Conservation (phyloP, 495 filamentous ascomycete species). For the Pyrenula aspistea region DNA sequence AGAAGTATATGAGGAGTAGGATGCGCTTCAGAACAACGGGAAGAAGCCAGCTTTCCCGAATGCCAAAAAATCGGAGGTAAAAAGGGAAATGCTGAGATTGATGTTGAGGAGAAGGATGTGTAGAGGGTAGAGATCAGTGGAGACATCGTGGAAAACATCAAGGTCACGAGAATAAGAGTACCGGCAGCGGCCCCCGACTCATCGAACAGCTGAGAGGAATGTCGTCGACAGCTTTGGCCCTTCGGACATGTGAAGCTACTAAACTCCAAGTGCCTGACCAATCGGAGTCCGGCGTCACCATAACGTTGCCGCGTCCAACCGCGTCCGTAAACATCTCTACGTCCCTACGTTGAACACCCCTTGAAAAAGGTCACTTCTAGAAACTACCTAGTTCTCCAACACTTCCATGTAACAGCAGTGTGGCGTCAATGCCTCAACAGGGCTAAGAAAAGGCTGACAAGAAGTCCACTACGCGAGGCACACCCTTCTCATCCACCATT, state of each 20-base stretch:
- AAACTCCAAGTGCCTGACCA: not conserved
- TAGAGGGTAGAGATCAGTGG: too few species aligned
- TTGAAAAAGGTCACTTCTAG: too few species aligned
- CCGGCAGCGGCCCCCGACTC: not conserved
- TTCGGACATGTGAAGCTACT: not conserved
- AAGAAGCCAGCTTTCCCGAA: not conserved
- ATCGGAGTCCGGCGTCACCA: not conserved
- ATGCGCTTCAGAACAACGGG: not conserved
- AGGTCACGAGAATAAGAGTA: not conserved
- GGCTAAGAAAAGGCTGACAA: too few species aligned
- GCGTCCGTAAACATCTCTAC: too few species aligned
- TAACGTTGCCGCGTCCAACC: not conserved
- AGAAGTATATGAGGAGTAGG: too few species aligned
- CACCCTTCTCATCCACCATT: too few species aligned
- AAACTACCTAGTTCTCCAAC: too few species aligned
- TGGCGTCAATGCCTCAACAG: too few species aligned
- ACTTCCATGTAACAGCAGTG: too few species aligned
- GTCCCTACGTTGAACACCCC: too few species aligned
- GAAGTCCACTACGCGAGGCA: too few species aligned
- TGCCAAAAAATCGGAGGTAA: not conserved
- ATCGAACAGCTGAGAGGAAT: not conserved
- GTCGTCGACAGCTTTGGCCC: not conserved
- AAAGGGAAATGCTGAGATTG: not conserved
- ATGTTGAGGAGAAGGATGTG: too few species aligned
- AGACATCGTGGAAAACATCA: not conserved